Evolutionary conservation across 495 filamentous ascomycete genomes (phyloP).

Genomic region (Clohesyomyces aquaticus): DNA sequence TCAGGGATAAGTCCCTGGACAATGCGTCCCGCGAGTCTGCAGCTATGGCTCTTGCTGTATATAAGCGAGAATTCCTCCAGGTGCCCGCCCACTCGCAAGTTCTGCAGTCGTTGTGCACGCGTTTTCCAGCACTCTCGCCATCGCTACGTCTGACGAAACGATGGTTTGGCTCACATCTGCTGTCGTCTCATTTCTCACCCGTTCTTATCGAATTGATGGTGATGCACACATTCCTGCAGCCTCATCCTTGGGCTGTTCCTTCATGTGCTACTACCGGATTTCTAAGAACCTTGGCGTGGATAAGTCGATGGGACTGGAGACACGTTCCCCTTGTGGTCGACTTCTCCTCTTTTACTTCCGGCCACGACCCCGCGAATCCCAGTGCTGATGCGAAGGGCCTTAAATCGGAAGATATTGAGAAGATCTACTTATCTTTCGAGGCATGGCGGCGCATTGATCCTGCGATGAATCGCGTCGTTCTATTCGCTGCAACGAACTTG

Average conservation of each 20-base stretch:
- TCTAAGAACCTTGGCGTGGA: slow-evolving; percentile 71
- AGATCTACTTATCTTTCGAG: slow-evolving; percentile 70
- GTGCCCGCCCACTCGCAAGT: slow-evolving; percentile 78
- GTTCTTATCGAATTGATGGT: slow-evolving; percentile 83
- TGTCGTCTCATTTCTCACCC: slow-evolving; percentile 72
- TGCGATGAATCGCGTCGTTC: slow-evolving; percentile 75
- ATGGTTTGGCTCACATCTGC: slow-evolving; percentile 86
- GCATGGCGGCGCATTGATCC: slow-evolving; percentile 87
- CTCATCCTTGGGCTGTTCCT: slow-evolving; percentile 79
- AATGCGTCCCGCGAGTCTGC: slow-evolving; percentile 66
- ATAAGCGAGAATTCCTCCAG: slow-evolving; percentile 72
- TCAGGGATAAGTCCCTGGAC: slow-evolving; percentile 71
- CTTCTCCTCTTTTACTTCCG: slow-evolving; percentile 50
- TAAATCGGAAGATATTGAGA: slow-evolving; percentile 58
- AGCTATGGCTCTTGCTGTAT: slow-evolving; percentile 66
- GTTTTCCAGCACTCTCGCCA: slow-evolving; percentile 78
- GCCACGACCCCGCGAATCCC: neutral
- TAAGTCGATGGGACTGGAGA: slow-evolving; percentile 92
- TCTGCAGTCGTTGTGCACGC: slow-evolving; percentile 75
- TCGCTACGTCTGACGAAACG: slow-evolving; percentile 86
- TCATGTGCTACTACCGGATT: slow-evolving; percentile 82
- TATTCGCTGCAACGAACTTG: slow-evolving; percentile 82
- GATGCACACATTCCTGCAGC: slow-evolving; percentile 74
- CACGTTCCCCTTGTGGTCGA: slow-evolving; percentile 79
- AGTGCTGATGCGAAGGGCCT: slow-evolving; percentile 41